Evolutionary conservation across 306 rosid genomes (phyloP).

Genomic region (Luffa acutangula): DNA sequence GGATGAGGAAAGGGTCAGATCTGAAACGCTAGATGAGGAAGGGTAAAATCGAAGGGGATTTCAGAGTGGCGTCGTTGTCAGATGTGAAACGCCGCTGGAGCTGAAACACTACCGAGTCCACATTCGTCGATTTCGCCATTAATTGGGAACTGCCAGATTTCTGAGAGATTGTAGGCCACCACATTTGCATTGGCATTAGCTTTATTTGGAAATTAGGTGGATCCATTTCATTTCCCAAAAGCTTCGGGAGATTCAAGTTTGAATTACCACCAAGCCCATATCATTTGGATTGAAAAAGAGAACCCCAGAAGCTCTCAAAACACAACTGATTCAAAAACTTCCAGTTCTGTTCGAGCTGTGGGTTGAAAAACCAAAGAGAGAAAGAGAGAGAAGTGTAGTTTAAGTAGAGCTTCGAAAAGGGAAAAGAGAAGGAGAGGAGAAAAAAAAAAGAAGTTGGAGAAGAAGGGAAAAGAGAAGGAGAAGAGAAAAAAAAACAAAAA

Average conservation of each 20-base stretch:
- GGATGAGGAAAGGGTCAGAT: no score
- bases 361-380: neutral
- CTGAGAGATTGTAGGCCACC: conserved; percentile 39
- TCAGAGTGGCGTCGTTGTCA: no score
- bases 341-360: neutral
- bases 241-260: neutral
- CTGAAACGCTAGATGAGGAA: no score
- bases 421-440: conserved; percentile 1
- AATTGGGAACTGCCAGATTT: conserved; percentile 72
- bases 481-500: no score
- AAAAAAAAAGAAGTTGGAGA: no score
- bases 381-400: conserved; percentile 8
- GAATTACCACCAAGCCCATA: neutral
- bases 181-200: conserved; percentile 34
- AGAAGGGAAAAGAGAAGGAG: no score
- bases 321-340: neutral
- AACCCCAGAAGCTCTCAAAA: neutral
- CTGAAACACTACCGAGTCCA: no score
- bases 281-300: neutral
- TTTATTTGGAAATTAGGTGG: conserved; percentile 40
- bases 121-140: conserved; percentile 19
- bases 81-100: no score
- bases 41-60: no score
- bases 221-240: conserved; percentile 38
- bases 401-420: conserved; percentile 11